Conservation (phyloP, 805 yeast species). For the Ogataea thermomethanolica region DNA sequence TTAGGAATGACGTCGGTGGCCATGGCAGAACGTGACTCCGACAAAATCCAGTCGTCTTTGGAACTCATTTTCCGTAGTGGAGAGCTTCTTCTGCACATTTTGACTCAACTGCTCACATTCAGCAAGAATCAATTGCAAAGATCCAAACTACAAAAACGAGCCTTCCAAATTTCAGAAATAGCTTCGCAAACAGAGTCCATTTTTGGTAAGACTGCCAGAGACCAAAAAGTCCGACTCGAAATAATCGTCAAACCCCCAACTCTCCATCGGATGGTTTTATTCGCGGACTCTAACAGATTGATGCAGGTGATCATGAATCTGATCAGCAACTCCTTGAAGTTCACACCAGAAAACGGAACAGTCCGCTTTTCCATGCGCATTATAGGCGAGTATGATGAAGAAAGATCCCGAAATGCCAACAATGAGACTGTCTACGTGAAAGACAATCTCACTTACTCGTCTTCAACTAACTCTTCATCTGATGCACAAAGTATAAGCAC, state of each 20-base stretch:
- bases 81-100: constrained; percentile 79
- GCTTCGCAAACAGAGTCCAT: constrained; percentile 83
- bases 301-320: constrained; percentile 90
- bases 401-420: constrained; percentile 38
- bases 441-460: constrained; percentile 3
- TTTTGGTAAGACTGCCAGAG: constrained; percentile 74
- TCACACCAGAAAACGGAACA: constrained; percentile 85
- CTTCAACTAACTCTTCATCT: constrained; percentile 1
- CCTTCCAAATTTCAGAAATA: constrained; percentile 75
- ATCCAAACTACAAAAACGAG: constrained; percentile 76
- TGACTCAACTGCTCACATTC: constrained; percentile 87
- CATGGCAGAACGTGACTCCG: constrained; percentile 74
- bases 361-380: constrained; percentile 62
- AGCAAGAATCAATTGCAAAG: constrained; percentile 87
- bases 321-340: constrained; percentile 86
- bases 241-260: constrained; percentile 61
- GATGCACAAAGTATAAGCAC: constrained; percentile 27
- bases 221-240: constrained; percentile 66
- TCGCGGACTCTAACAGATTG: constrained; percentile 88
- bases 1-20: constrained; percentile 94
- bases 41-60: constrained; percentile 67
- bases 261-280: constrained; percentile 59
- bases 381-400: constrained; percentile 69
- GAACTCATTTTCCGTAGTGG: constrained; percentile 88
- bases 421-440: constrained; percentile 47